Evolutionary conservation across 768 basidiomycete species (phyloP), one percentile per base, ranked within the genome.

Genomic region (Kwoniella shandongensis): DNA sequence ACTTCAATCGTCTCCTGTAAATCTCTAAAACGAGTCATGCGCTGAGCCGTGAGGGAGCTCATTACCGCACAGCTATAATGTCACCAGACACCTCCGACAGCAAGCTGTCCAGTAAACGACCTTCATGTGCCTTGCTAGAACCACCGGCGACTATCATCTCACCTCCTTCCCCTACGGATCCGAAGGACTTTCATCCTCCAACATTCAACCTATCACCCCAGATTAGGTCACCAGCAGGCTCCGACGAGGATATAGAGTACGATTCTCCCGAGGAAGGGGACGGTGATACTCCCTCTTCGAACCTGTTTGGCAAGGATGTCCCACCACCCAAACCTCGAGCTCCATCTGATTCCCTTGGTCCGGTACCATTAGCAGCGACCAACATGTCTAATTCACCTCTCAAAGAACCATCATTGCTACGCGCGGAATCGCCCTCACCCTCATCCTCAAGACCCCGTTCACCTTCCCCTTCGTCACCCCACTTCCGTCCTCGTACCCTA

Each of bases 61-160:
- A n/a, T n/a, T n/a, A n/a, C n/a, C n/a, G n/a, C n/a, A n/a, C 32
- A 6, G 32, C 6, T 6, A 32, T 13, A 6, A 32, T 32, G 32
- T 13, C 32, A 13, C 32, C 32, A 6, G 6, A 6, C 13, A 6
- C 32, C 6, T 32, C 32, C 32, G 7, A 6, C 13, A 13, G 32
- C 7, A 32, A 32, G 13, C 32, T 6, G 32, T 13, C 32, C 32
- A 32, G 32, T 13, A 13, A 32, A 6, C 32, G 32, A 32, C 32
- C 32, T 32, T 32, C 32, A 32, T 6, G 32, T 32, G 13, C 32
- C 6, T 32, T 13, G 32, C 54, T 72, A 4, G 26, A 62, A 46
- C 70, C 70, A 25, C 67, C 70, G 0, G 62, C 65, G 0, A 72
- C 67, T 22, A 67, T 69, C 12, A 48, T 72, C 22, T 72, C 70